These are phyloP conservation scores for Leucogyrophana mollusca DNA, from an alignment of 768 basidiomycete genomes.

Conservation along the genomic window DNA sequence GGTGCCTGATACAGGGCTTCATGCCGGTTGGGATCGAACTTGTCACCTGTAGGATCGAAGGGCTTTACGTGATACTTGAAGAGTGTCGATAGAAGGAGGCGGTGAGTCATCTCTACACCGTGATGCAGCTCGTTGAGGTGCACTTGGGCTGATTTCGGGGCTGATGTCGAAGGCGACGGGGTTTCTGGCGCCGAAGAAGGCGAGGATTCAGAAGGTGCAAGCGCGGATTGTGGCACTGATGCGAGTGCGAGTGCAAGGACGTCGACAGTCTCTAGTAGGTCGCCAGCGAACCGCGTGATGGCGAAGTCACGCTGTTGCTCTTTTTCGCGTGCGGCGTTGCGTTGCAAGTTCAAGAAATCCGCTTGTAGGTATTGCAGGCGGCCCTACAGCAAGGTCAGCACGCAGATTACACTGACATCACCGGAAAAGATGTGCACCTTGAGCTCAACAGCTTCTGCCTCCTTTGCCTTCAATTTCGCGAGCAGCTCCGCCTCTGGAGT, in stretches of 20 bases:
- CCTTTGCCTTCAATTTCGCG: slow-evolving; percentile 74
- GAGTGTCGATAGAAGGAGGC: slow-evolving; percentile 83
- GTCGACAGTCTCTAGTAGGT: slow-evolving; percentile 88
- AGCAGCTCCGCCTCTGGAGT: slow-evolving; percentile 37
- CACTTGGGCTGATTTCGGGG: slow-evolving; percentile 51
- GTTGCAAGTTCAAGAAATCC: slow-evolving; percentile 93
- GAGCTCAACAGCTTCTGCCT: slow-evolving; percentile 78
- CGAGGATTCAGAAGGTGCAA: slow-evolving; percentile 29
- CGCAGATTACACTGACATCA: no score
- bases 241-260: slow-evolving; percentile 84
- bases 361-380: slow-evolving; percentile 91
- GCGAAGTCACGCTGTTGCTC: slow-evolving; percentile 92
- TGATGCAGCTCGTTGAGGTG: slow-evolving; percentile 72
- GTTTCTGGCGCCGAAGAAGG: slow-evolving; percentile 30
- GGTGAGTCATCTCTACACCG: slow-evolving; percentile 92
- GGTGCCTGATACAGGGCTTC: slow-evolving; percentile 96
- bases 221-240: slow-evolving; percentile 59
- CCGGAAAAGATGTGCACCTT: no score
- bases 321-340: slow-evolving; percentile 88
- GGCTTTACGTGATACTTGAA: slow-evolving; percentile 90
- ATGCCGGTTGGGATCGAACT: slow-evolving; percentile 92
- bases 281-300: slow-evolving; percentile 87
- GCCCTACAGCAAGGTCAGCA: slow-evolving; percentile 48
- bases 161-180: slow-evolving; percentile 28
- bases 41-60: slow-evolving; percentile 89